Conservation (phyloP, 1,139 yeast species). For the Eremothecium coryli region DNA sequence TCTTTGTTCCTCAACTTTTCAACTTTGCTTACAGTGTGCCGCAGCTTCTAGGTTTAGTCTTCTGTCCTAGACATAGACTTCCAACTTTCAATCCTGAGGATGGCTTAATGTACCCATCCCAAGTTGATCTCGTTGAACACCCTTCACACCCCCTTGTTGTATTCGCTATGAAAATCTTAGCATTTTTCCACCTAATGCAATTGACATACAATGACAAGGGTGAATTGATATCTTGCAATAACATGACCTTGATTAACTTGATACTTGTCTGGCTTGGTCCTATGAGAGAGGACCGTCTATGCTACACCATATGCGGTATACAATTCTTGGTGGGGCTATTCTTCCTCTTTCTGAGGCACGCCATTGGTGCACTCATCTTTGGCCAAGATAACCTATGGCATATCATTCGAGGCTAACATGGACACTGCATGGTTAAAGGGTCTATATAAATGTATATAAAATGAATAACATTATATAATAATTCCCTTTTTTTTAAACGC, state of each 20-base stretch:
- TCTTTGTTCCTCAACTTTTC: constrained; percentile 82
- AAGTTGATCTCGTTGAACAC: constrained; percentile 37
- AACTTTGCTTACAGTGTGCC: constrained; percentile 86
- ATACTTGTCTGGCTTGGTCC: constrained; percentile 84
- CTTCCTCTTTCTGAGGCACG: constrained; percentile 70
- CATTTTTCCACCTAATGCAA: constrained; percentile 41
- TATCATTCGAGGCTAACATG: constrained; percentile 2
- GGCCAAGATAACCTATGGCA: constrained; percentile 71
- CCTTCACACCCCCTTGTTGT: constrained; percentile 31
- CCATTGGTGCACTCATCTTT: constrained; percentile 76
- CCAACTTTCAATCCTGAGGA: constrained; percentile 64
- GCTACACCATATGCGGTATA: constrained; percentile 45
- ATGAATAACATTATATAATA: too few relatives aligned
- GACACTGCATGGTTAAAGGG: too few relatives aligned
- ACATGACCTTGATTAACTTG: constrained; percentile 80
- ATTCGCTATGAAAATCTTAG: constrained; percentile 29
- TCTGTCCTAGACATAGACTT: constrained; percentile 91
- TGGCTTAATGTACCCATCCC: constrained; percentile 71
- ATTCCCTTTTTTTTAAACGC: too few relatives aligned
- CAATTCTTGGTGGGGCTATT: constrained; percentile 60
- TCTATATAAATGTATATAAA: too few relatives aligned
- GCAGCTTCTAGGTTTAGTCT: constrained; percentile 74
- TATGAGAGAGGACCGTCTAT: constrained; percentile 68
- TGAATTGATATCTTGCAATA: constrained; percentile 44
- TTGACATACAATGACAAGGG: constrained; percentile 24